Base-by-base conservation (phyloP, 768 basidiomycete genomes). In the Psilocybe tampanensis region DNA sequence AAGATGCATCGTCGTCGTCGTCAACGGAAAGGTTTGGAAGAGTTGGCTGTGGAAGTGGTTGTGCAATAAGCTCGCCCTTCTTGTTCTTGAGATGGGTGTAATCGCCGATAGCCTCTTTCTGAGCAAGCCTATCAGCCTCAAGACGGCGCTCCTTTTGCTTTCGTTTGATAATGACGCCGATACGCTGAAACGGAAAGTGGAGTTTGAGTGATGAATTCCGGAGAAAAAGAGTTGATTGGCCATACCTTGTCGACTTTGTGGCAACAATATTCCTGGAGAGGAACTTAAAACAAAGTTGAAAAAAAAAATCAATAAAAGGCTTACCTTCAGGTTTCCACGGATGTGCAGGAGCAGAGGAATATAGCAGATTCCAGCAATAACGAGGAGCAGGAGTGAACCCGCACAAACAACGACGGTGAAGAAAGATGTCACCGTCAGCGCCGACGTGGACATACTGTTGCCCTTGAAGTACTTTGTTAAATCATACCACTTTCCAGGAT, bases 221-320 rank as follows among this genome's bases (percentile, higher is more conserved):
- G 21, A 7, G 8, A 22, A 44, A 26, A 29, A 39, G 34, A 29
- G 6, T 4, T 13, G 13, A n/a, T 8, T 13, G 9, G 36, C 43
- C 66, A 54, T 68, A 93, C 92, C 85, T 98, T 98, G 78, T 99
- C 96, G 48, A 98, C 94, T 73, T 98, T 97, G 79, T 98, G 94
- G 70, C 95, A 98, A 72, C 92, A 93, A 75, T 97, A 98, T 81
- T 99, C 96, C 89, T 93, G 61, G 57, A 49, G 34, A 63, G 57
- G 24, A 55, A 47, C 29, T 53, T 45, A 51, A 48, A 32, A 36
- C 32, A 47, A 59, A 45, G 17, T 29, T 22, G 11, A 39, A 12
- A 21, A 15, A 49, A 29, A 2, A 41, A 42, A 39, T 34, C 17
- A 26, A 39, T 17, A 33, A 29, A 23, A 17, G 23, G 15, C 26